Percentiles rank a stretch among this genome's conserved stretches.
These are phyloP conservation scores for Colletotrichum karsti DNA, from an alignment of 2,329 filamentous ascomycete genomes.

Conservation along the genomic window DNA sequence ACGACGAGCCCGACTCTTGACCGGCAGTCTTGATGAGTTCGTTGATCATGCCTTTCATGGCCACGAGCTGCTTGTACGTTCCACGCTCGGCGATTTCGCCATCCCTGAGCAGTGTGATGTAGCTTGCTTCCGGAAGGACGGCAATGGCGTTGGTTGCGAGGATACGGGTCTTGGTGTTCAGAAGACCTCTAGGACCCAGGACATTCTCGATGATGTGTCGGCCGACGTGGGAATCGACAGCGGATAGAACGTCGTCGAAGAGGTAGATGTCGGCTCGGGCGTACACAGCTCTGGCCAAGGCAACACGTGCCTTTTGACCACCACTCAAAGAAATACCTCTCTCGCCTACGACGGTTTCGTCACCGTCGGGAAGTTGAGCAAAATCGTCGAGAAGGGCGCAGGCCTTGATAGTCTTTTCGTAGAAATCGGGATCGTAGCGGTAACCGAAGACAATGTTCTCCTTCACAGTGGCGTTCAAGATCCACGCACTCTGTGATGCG, in stretches of 20 bases:
- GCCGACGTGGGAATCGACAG: conserved; percentile 98
- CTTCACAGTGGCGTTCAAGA: conserved; percentile 96
- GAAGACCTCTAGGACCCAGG: conserved; percentile 82
- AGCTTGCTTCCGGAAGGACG: conserved; percentile 88
- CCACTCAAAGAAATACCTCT: conserved; percentile 95
- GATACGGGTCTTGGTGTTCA: conserved; percentile 87
- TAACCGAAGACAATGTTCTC: conserved; percentile 98
- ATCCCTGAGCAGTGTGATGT: conserved; percentile 84
- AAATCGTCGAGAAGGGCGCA: conserved; percentile 94
- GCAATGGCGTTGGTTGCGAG: conserved; percentile 95
- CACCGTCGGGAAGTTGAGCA: conserved; percentile 89
- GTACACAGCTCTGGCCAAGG: conserved; percentile 92
- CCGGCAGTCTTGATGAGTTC: conserved; percentile 83
- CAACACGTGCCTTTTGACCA: conserved; percentile 94
- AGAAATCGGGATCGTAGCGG: conserved; percentile 91
- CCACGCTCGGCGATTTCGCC: conserved; percentile 87
- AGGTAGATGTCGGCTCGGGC: conserved; percentile 96
- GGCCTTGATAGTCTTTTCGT: conserved; percentile 89
- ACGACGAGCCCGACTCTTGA: conserved; percentile 47
- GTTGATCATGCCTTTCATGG: conserved; percentile 91
- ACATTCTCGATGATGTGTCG: conserved; percentile 95
- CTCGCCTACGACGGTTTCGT: conserved; percentile 96
- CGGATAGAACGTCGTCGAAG: conserved; percentile 92
- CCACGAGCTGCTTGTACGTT: conserved; percentile 89
- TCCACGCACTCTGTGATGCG: conserved; percentile 92